Conservation (phyloP, 176 grass and related monocot genomes). For the Puya raimondii region DNA sequence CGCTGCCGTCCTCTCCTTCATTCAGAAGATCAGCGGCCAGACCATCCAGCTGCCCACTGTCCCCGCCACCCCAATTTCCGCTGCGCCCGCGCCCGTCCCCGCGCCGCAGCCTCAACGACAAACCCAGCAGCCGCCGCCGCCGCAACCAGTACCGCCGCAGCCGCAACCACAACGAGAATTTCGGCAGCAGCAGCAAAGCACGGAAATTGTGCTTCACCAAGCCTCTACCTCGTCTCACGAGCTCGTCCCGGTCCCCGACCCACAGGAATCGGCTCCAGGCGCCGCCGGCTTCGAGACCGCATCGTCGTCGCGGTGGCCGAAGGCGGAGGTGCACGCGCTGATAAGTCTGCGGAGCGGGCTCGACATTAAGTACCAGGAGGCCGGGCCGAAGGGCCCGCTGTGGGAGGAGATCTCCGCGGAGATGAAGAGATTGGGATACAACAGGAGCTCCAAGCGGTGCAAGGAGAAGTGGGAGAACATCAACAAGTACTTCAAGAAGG, state of each 20-base stretch:
- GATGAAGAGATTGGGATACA: slow-evolving; percentile 77
- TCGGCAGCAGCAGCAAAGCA: not conserved
- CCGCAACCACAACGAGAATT: not conserved
- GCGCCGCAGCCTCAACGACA: slow-evolving; percentile 16
- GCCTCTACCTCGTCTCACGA: too few relatives aligned
- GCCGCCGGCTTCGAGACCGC: slow-evolving; percentile 12
- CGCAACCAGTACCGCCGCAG: not conserved
- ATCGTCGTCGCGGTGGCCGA: slow-evolving; percentile 80
- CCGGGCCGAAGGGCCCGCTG: slow-evolving; percentile 51
- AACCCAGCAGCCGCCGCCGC: not conserved
- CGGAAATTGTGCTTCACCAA: not conserved
- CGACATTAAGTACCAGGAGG: slow-evolving; percentile 48
- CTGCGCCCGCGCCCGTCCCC: not conserved
- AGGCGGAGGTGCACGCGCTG: slow-evolving; percentile 71
- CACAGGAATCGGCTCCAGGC: not conserved
- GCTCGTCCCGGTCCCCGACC: not conserved
- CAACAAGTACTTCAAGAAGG: slow-evolving; percentile 98
- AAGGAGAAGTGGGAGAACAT: slow-evolving; percentile 99
- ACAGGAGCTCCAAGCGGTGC: slow-evolving; percentile 74
- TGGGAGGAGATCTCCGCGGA: slow-evolving; percentile 83
- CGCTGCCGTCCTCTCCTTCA: slow-evolving; percentile 64
- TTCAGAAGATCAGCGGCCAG: slow-evolving; percentile 58
- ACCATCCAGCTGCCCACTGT: slow-evolving; percentile 20
- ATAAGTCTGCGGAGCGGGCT: slow-evolving; percentile 65
- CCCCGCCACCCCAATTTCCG: not conserved